Evolutionary conservation across 495 filamentous ascomycete species (phyloP).

Genomic region (Neurospora sp.): DNA sequence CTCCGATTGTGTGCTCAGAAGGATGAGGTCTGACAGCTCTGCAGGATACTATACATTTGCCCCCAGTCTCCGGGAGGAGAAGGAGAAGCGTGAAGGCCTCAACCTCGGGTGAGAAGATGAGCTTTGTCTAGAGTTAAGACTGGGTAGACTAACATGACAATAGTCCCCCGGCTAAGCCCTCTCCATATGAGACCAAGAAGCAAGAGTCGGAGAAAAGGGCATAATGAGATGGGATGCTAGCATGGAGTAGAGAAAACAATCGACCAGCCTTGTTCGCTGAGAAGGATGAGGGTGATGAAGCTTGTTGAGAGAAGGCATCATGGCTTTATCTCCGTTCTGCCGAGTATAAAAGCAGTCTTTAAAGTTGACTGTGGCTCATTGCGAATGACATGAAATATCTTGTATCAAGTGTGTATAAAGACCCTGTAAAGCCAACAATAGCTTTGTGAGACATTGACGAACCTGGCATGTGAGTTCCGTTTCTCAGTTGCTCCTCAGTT

Average conservation of each 20-base stretch:
- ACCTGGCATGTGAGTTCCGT: not conserved
- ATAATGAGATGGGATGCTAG: not conserved
- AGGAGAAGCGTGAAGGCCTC: constrained; percentile 16
- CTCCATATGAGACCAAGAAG: not conserved
- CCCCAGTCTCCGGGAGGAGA: constrained; percentile 28
- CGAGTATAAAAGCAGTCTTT: not conserved
- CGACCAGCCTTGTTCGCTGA: too few relatives aligned
- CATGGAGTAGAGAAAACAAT: not conserved
- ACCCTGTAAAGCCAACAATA: not conserved
- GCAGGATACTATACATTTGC: constrained; percentile 36
- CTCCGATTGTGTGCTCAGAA: not conserved
- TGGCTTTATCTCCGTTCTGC: too few relatives aligned
- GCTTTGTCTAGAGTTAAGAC: not conserved
- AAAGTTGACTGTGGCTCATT: not conserved
- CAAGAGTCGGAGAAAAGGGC: not conserved
- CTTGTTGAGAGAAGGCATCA: too few relatives aligned
- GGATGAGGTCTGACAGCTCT: constrained; percentile 3
- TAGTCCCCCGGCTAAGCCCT: not conserved
- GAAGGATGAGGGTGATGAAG: too few relatives aligned
- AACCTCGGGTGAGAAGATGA: constrained; percentile 6
- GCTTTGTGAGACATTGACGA: not conserved
- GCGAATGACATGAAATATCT: not conserved
- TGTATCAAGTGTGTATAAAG: not conserved
- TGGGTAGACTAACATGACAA: not conserved
- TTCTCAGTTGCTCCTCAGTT: not conserved